These are phyloP conservation scores for Nothophytophthora sp. DNA, from an alignment of 352 stramenopile species.

Conservation along the genomic window DNA sequence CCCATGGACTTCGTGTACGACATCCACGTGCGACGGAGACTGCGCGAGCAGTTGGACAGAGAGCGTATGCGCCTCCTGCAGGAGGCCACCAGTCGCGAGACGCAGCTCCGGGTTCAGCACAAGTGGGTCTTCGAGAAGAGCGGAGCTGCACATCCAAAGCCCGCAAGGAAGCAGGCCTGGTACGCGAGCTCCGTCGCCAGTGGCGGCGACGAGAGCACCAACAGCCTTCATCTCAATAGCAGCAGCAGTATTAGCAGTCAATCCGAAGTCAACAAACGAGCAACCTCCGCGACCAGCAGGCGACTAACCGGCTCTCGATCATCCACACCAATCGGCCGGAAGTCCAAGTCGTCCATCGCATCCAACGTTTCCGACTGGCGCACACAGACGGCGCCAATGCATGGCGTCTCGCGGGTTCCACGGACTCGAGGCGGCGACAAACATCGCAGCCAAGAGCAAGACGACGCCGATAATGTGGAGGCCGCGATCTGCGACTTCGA, in stretches of 20 bases:
- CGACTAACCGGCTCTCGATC: background rate
- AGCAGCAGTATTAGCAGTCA: slow-evolving; percentile 2
- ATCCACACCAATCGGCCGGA: slow-evolving; percentile 4
- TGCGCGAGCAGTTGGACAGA: slow-evolving; percentile 61
- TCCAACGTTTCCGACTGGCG: slow-evolving; percentile 45
- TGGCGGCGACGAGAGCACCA: background rate
- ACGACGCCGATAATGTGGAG: slow-evolving; percentile 26
- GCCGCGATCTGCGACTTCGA: slow-evolving; percentile 47
- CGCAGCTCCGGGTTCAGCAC: slow-evolving; percentile 35
- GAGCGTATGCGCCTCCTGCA: slow-evolving; percentile 38
- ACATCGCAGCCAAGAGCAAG: background rate
- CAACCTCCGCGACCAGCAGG: slow-evolving; percentile 4
- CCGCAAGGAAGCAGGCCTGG: slow-evolving; percentile 18
- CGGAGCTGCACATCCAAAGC: slow-evolving; percentile 2
- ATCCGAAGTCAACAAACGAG: background rate
- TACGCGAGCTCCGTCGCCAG: background rate
- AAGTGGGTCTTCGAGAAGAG: slow-evolving; percentile 46
- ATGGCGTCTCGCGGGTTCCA: background rate
- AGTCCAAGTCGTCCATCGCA: slow-evolving; percentile 31
- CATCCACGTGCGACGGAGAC: slow-evolving; percentile 41
- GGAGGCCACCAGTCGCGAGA: slow-evolving; percentile 34
- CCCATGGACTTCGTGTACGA: slow-evolving; percentile 79
- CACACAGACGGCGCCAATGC: slow-evolving; percentile 24
- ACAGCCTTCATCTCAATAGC: background rate
- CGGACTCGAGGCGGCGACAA: background rate